phyloP scores from a whole-genome alignment of 2,329 filamentous ascomycete species.

The Fusarium sp. region DNA sequence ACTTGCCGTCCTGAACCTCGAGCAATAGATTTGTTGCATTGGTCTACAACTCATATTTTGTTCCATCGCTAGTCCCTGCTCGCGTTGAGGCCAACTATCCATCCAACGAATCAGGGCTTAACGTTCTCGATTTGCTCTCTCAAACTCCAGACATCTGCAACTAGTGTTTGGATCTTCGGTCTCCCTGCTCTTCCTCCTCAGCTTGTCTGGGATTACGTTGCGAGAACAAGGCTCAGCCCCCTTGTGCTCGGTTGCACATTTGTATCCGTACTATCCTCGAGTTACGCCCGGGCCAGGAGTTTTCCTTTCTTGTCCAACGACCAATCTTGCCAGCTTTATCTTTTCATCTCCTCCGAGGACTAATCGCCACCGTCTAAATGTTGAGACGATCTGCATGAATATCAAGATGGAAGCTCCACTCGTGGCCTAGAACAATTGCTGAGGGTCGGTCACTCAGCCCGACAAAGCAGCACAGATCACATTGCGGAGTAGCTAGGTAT shows the following conservation, averaged over 20 bases:
- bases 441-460: slow-evolving; percentile 26
- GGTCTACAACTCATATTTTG: slow-evolving; percentile 17
- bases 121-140: slow-evolving; percentile 16
- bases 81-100: slow-evolving; percentile 12
- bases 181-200: slow-evolving; percentile 11
- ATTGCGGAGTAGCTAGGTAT: not conserved
- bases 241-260: slow-evolving; percentile 5
- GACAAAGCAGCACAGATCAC: slow-evolving; percentile 10
- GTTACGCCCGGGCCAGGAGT: not conserved
- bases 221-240: slow-evolving; percentile 3
- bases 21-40: slow-evolving; percentile 23
- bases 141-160: slow-evolving; percentile 8
- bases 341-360: slow-evolving; percentile 12
- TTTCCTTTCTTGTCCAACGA: slow-evolving; percentile 12
- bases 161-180: slow-evolving; percentile 18
- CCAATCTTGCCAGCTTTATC: slow-evolving; percentile 15
- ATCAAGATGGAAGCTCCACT: slow-evolving; percentile 23
- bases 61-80: slow-evolving; percentile 30
- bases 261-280: not conserved
- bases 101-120: slow-evolving; percentile 21
- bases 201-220: slow-evolving; percentile 1
- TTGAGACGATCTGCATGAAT: slow-evolving; percentile 8
- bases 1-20: slow-evolving; percentile 22
- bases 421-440: slow-evolving; percentile 14
- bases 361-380: slow-evolving; percentile 15